These are phyloP conservation scores for Suillus bovinus DNA, from an alignment of 768 basidiomycete species.

Conservation along the genomic window DNA sequence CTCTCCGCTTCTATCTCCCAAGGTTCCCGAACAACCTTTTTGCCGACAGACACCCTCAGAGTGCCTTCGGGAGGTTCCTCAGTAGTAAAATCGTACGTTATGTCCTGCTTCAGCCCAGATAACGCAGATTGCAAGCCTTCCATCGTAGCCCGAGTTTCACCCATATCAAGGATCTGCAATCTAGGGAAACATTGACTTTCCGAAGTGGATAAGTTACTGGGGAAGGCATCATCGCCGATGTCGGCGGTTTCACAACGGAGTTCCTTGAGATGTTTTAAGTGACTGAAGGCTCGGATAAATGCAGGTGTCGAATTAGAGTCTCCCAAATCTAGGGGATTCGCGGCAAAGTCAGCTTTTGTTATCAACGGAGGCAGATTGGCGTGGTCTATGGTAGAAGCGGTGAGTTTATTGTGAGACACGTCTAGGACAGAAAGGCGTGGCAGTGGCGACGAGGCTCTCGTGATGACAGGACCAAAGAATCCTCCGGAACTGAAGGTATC, in stretches of 20 bases:
- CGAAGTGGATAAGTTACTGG: slow-evolving; percentile 25
- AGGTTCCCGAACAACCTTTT: slow-evolving; percentile 66
- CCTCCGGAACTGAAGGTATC: slow-evolving; percentile 41
- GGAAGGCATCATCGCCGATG: slow-evolving; percentile 62
- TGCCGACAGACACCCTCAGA: slow-evolving; percentile 63
- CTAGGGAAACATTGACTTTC: slow-evolving; percentile 44
- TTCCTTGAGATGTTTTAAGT: slow-evolving; percentile 55
- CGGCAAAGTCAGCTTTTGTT: slow-evolving; percentile 61
- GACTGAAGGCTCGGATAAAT: slow-evolving; percentile 48
- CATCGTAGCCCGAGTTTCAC: slow-evolving; percentile 58
- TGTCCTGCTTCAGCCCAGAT: slow-evolving; percentile 44
- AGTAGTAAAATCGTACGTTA: slow-evolving; percentile 55
- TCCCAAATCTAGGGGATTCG: slow-evolving; percentile 58
- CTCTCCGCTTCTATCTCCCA: slow-evolving; percentile 81
- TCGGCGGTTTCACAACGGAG: slow-evolving; percentile 55
- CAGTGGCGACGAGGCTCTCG: slow-evolving; percentile 61
- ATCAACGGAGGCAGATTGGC: slow-evolving; percentile 52
- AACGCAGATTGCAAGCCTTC: slow-evolving; percentile 49
- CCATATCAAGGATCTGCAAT: slow-evolving; percentile 61
- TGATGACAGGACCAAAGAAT: slow-evolving; percentile 65
- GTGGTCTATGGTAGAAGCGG: slow-evolving; percentile 53
- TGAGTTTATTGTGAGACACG: slow-evolving; percentile 66
- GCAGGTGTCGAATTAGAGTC: slow-evolving; percentile 22
- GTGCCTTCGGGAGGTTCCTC: slow-evolving; percentile 56
- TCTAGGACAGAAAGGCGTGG: slow-evolving; percentile 67